phyloP scores from a whole-genome alignment of 192 early-diverging fungal genomes.

The Entophlyctis helioformis region DNA sequence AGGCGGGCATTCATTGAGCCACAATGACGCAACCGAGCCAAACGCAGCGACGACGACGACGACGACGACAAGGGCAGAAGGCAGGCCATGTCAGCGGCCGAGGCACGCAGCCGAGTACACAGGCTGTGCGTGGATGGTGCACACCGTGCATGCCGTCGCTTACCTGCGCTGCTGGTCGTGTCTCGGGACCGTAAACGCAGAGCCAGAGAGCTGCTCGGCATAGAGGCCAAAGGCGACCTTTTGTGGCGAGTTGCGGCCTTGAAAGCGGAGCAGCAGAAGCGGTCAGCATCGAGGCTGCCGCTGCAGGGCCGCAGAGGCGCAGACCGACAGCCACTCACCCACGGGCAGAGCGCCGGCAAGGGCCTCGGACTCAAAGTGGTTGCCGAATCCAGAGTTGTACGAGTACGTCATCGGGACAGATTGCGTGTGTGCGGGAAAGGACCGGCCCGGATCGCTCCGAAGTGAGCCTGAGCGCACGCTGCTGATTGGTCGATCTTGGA shows the following conservation, averaged over 20 bases:
- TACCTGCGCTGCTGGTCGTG: constrained; percentile 67
- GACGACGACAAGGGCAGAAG: background rate
- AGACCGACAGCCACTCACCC: constrained; percentile 23
- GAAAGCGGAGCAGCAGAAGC: background rate
- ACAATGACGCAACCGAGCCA: background rate
- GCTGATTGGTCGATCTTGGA: too few relatives aligned
- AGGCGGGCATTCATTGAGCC: too few relatives aligned
- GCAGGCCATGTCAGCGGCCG: too few relatives aligned
- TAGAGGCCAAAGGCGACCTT: constrained; percentile 79
- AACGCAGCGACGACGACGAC: background rate
- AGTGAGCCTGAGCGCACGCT: too few relatives aligned
- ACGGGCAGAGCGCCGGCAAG: constrained; percentile 69
- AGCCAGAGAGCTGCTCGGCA: constrained; percentile 87
- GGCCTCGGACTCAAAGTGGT: constrained; percentile 77
- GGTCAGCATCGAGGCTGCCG: background rate
- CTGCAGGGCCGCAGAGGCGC: background rate
- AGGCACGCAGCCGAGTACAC: too few relatives aligned
- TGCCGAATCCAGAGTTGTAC: constrained; percentile 80
- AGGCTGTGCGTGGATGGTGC: too few relatives aligned
- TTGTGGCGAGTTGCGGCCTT: constrained; percentile 87
- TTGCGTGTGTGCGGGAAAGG: too few relatives aligned
- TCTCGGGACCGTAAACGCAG: constrained; percentile 74
- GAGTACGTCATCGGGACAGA: background rate
- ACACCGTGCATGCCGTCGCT: background rate
- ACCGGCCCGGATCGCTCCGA: too few relatives aligned